phyloP scores from a whole-genome alignment of 371 early-diverging fungal genomes.

The Mortierella sp. region DNA sequence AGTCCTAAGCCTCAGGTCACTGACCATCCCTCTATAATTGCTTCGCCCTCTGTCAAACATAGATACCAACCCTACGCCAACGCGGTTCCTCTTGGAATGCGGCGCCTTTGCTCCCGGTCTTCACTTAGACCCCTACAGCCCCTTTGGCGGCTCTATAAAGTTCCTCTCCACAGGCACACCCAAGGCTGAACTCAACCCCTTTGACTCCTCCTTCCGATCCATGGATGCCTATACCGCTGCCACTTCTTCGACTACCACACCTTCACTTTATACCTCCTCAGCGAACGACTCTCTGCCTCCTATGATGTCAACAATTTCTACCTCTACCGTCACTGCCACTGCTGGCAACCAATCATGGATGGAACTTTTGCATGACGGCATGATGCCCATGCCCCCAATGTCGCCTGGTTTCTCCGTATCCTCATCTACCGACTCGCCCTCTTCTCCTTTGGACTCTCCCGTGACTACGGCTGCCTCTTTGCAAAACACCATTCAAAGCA shows the following conservation, averaged over 20 bases:
- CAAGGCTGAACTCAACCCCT: slow-evolving; percentile 38
- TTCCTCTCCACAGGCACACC: slow-evolving; percentile 38
- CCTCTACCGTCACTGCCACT: background rate
- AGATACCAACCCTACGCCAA: slow-evolving; percentile 56
- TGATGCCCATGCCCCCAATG: slow-evolving; percentile 29
- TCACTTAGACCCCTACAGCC: slow-evolving; percentile 50
- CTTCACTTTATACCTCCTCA: background rate
- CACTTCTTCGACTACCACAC: background rate
- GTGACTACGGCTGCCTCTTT: slow-evolving; percentile 1
- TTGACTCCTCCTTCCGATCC: slow-evolving; percentile 38
- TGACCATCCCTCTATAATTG: background rate
- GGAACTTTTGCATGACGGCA: slow-evolving; percentile 17
- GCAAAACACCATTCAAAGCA: slow-evolving; percentile 2
- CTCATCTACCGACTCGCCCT: slow-evolving; percentile 11
- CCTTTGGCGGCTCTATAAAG: slow-evolving; percentile 56
- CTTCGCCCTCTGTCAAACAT: background rate
- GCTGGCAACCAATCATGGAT: slow-evolving; percentile 21
- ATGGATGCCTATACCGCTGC: slow-evolving; percentile 7
- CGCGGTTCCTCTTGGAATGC: slow-evolving; percentile 57
- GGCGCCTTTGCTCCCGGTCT: slow-evolving; percentile 56
- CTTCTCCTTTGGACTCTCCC: slow-evolving; percentile 22
- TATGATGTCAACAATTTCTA: background rate
- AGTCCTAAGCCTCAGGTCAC: background rate
- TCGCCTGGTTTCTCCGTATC: slow-evolving; percentile 34
- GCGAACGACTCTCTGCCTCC: no score